A percentile compares a stretch with the other conserved stretches of the same genome.
Conservation (phyloP, 2,329 filamentous ascomycete species). For the Pyrenophora tritici-repentis region DNA sequence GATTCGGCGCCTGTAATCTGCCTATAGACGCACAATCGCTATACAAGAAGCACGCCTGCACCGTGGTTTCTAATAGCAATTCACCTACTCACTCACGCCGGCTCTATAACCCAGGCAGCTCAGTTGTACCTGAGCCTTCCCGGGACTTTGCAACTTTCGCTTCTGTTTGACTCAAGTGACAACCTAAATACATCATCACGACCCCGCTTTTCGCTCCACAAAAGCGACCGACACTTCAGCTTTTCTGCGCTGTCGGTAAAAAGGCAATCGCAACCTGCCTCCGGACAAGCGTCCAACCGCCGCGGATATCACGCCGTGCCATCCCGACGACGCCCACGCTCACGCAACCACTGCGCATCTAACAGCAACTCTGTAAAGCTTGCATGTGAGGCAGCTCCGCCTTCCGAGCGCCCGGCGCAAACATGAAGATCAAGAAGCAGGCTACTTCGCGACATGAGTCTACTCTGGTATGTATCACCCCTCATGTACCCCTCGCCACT, state of each 20-base stretch:
- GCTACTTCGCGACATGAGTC: constrained; percentile 60
- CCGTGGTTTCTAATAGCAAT: constrained; percentile 36
- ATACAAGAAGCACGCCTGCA: constrained; percentile 44
- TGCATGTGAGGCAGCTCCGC: constrained; percentile 44
- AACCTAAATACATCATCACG: constrained; percentile 1
- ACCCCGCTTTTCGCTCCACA: constrained; percentile 11
- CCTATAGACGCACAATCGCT: constrained; percentile 16
- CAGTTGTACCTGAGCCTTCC: constrained; percentile 3
- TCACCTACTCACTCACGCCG: constrained; percentile 18
- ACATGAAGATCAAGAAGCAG: constrained; percentile 62
- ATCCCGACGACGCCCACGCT: background rate
- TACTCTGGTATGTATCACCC: constrained; percentile 50
- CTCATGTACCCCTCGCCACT: background rate
- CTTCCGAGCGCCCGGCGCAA: constrained; percentile 45
- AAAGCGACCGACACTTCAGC: constrained; percentile 2
- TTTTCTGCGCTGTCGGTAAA: constrained; percentile 14
- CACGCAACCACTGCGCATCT: constrained; percentile 2
- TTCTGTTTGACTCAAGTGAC: background rate
- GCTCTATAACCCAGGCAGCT: constrained; percentile 21
- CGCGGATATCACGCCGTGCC: background rate
- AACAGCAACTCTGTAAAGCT: constrained; percentile 12
- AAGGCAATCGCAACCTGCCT: constrained; percentile 20
- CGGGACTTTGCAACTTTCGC: constrained; percentile 7
- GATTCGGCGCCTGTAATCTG: constrained; percentile 16
- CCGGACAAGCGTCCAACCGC: constrained; percentile 4